Percentiles rank a stretch among this genome's conserved stretches.
Conservation (phyloP, 805 yeast species). For the Lipomyces sp. region DNA sequence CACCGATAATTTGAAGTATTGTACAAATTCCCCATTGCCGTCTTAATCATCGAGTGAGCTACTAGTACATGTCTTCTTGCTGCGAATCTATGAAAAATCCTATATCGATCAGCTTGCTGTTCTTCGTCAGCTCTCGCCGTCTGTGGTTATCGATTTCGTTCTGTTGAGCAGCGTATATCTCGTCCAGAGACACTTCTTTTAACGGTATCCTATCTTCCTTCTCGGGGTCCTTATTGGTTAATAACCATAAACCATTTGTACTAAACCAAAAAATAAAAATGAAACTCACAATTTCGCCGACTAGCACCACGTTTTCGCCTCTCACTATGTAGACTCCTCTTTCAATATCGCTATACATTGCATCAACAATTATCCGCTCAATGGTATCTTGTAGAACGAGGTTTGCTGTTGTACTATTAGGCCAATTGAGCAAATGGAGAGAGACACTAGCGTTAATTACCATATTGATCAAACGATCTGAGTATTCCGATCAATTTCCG, state of each 20-base stretch:
- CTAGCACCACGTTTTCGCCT: constrained; percentile 92
- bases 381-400: constrained; percentile 88
- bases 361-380: constrained; percentile 71
- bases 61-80: constrained; percentile 32
- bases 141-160: constrained; percentile 24
- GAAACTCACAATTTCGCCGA: constrained; percentile 75
- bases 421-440: neutral
- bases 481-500: constrained; percentile 83
- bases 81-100: constrained; percentile 31
- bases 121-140: constrained; percentile 19
- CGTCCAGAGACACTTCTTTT: constrained; percentile 27
- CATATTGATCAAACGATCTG: constrained; percentile 93
- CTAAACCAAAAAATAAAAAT: neutral
- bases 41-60: neutral
- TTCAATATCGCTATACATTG: constrained; percentile 71
- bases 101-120: constrained; percentile 14
- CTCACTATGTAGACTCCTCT: constrained; percentile 86
- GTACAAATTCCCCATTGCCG: neutral
- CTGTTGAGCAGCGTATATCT: constrained; percentile 25
- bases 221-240: constrained; percentile 23
- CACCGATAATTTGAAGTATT: neutral
- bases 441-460: constrained; percentile 39
- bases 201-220: constrained; percentile 11
- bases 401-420: constrained; percentile 57
- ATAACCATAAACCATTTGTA: neutral